Base-by-base conservation (phyloP, 768 basidiomycete genomes). In the Boletus sp. region DNA sequence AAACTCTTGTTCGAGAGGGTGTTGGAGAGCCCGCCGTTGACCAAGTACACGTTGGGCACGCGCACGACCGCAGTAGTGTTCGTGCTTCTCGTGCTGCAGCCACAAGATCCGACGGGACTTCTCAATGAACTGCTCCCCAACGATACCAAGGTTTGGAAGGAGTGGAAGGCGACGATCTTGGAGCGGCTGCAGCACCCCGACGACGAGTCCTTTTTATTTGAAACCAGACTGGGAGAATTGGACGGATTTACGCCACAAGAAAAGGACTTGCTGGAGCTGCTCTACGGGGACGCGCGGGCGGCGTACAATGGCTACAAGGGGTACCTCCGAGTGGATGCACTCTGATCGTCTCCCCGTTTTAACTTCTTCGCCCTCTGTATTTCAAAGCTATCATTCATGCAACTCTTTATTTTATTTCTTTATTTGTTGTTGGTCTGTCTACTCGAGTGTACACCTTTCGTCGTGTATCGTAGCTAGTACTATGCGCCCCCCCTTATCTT, bases 21-120 rank as follows among this genome's bases (percentile, higher is more conserved):
- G 1, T 47, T 66, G 10, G 39, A 49, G 21, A 55, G 30, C 4
- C 65, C 65, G 15, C 43, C 23, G 1, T 19, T 67, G 49, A 53
- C 50, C 35, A 58, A 53, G 34, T 66, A 58, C 19, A 58, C 45
- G 4, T 33, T 66, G 14, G 54, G 54, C 4, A 66, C 56, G 0
- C 54, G 60, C 17, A 67, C 64, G 1, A 17, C 57, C 5, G 57
- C 52, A 3, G 62, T 55, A 4, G 62, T 67, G 1, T 66, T 64
- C 17, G 34, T 50, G 0, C 50, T 58, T 13, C 49, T 67, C 0
- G 62, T 61, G 6, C 27, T 67, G 4, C 30, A 38, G 29, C 40
- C 48, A 0, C 45, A 30, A 34, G 47, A 64, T 3, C 56, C 64
- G 0, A 29, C 17, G 1, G 27, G 14, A 9, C 39, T 64, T 7